A percentile compares a stretch with the other conserved stretches of the same genome.
phyloP scores from a whole-genome alignment of 805 yeast species.

The Ogataea kodamae region DNA sequence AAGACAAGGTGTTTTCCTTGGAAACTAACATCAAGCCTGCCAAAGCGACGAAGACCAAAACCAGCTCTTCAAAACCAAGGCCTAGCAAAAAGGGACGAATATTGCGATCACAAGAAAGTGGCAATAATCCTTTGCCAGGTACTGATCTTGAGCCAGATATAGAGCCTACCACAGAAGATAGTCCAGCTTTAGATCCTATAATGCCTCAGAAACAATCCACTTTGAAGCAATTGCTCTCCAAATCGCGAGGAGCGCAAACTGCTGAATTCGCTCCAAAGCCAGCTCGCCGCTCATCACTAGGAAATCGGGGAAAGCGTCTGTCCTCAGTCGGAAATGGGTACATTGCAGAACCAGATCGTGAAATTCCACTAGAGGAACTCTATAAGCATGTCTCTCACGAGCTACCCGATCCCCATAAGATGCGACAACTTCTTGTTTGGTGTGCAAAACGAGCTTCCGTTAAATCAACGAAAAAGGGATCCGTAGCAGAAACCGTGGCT shows the following conservation, averaged over 20 bases:
- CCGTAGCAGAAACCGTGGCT: conserved; percentile 45
- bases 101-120: no score
- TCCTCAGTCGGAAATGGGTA: conserved; percentile 76
- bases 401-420: conserved; percentile 67
- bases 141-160: not conserved
- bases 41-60: conserved; percentile 1
- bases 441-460: conserved; percentile 49
- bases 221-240: not conserved
- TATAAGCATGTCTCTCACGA: conserved; percentile 59
- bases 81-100: not conserved
- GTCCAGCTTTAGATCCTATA: not conserved
- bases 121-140: conserved; percentile 1
- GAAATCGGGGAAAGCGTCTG: conserved; percentile 64
- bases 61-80: conserved; percentile 2
- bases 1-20: conserved; percentile 14
- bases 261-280: conserved; percentile 2
- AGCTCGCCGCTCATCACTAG: conserved; percentile 46
- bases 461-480: conserved; percentile 15
- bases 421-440: conserved; percentile 71
- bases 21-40: conserved; percentile 3
- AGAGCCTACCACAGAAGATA: not conserved
- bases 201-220: conserved; percentile 2
- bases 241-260: conserved; percentile 4
- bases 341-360: conserved; percentile 61
- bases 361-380: conserved; percentile 51